Percentiles rank a stretch among this genome's conserved stretches.
Evolutionary conservation across 306 rosid genomes (phyloP).

Genomic region (Pterocarpus santalinus): DNA sequence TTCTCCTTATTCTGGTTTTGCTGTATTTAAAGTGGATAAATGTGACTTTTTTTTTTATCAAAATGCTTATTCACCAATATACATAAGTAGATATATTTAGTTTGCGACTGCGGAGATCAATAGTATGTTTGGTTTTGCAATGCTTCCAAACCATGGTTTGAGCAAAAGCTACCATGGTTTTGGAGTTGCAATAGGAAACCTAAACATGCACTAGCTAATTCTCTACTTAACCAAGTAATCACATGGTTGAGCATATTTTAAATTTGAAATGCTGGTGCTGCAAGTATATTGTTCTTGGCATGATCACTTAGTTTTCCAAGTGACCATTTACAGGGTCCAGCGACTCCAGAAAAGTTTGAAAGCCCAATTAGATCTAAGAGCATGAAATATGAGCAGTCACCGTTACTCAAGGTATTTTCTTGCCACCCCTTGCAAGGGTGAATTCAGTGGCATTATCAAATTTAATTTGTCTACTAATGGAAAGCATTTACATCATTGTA

Average conservation of each 20-base stretch:
- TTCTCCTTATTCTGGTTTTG: not conserved
- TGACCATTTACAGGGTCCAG: conserved; percentile 69
- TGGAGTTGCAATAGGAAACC: too few relatives aligned
- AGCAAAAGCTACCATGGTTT: too few relatives aligned
- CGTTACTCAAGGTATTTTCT: conserved; percentile 58
- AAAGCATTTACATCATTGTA: conserved; percentile 44
- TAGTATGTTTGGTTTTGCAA: too few relatives aligned
- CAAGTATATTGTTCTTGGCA: conserved; percentile 15
- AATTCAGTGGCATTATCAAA: conserved; percentile 10
- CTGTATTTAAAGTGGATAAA: not conserved
- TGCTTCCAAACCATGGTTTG: too few relatives aligned
- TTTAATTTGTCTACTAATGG: conserved; percentile 3
- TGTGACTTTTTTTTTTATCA: conserved; percentile 7
- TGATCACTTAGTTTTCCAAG: conserved; percentile 20
- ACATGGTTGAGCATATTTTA: not conserved
- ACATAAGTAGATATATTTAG: not conserved
- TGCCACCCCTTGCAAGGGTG: not conserved
- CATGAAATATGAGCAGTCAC: conserved; percentile 62
- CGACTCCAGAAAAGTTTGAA: conserved; percentile 89
- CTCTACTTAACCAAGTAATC: not conserved
- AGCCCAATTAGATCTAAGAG: conserved; percentile 67
- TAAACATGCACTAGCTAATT: not conserved
- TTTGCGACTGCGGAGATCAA: not conserved
- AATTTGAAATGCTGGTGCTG: not conserved
- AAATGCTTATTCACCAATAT: not conserved